Base-by-base conservation (phyloP, 2,329 filamentous ascomycete species). In the Dactylella cylindrospora region DNA sequence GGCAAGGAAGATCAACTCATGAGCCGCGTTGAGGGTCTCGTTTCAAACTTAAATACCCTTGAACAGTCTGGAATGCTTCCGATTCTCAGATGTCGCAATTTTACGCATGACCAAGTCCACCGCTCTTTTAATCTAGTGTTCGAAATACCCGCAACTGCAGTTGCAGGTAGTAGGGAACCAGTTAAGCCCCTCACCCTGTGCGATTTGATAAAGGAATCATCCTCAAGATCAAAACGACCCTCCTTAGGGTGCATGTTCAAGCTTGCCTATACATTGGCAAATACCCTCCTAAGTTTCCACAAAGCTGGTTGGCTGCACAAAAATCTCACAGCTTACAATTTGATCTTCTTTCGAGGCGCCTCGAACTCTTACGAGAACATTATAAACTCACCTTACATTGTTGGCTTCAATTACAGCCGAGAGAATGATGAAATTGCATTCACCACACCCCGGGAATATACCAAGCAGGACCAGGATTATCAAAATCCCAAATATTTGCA, bases 261-360 rank as follows among this genome's bases (percentile, higher is more conserved):
- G 2, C 44, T 59, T 3, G 53, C 53, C 2, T 22, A 44, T n/a
- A 44, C 36, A n/a, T 26, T 59, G 4, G 53, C 53, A 2, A 15
- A 38, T n/a, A 44, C 53, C 1, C 12, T 59, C 1, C 50, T 43
- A 5, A 45, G 53, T 5, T 50, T 59, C 10, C 53, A 59, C 20
- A 59, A 59, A 44, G 53, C 50, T 5, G 53, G 53, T 15, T 59
- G 53, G 53, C 25, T 59, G 12, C 53, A 59, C 15, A 59, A 59
- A 32, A 50, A 45, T 10, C 49, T 59, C 5, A 50, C 53, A 2
- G 26, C 44, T 3, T 45, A 43, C 15, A 59, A 59, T n/a, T 36
- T 59, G 15, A 29, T 59, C 6, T 20, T 59, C 3, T 49, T 59
- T 17, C 2, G 50, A 25, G 12, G 38, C 44, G 3, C 23, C 53